A percentile compares a stretch with the other conserved stretches of the same genome.
phyloP scores from a whole-genome alignment of 148 eudicot species.

The Chenopodium quinoa region DNA sequence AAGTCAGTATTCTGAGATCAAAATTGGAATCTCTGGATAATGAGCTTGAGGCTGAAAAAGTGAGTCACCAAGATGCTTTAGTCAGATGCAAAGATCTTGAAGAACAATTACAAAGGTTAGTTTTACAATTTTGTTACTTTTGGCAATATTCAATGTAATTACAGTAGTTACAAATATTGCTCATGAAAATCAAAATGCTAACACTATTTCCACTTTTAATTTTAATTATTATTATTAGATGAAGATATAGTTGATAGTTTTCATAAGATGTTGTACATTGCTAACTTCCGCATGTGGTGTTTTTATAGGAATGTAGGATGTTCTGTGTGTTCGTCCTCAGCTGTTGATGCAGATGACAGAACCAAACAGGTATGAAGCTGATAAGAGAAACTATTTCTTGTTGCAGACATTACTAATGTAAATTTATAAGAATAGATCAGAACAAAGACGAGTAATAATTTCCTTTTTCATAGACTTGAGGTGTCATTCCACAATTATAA shows the following conservation, averaged over 20 bases:
- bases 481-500: neutral
- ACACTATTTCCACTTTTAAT: neutral
- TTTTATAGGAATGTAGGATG: slow-evolving; percentile 53
- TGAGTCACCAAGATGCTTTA: slow-evolving; percentile 59
- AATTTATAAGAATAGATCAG: neutral
- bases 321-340: slow-evolving; percentile 39
- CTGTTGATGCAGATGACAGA: slow-evolving; percentile 45
- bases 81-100: slow-evolving; percentile 65
- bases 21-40: slow-evolving; percentile 52
- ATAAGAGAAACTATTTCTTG: no score
- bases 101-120: slow-evolving; percentile 84
- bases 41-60: slow-evolving; percentile 72
- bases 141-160: neutral
- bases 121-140: neutral
- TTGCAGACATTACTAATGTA: neutral
- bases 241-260: neutral
- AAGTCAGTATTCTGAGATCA: slow-evolving; percentile 51
- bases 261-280: neutral
- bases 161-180: neutral
- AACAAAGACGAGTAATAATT: neutral
- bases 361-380: slow-evolving; percentile 52
- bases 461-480: neutral
- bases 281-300: slow-evolving; percentile 26
- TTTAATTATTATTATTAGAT: neutral
- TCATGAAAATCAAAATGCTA: neutral